Evolutionary conservation across 73 alveolate species (phyloP), one percentile per base, ranked within the genome.

Genomic region (Paramecium sonneborni): DNA sequence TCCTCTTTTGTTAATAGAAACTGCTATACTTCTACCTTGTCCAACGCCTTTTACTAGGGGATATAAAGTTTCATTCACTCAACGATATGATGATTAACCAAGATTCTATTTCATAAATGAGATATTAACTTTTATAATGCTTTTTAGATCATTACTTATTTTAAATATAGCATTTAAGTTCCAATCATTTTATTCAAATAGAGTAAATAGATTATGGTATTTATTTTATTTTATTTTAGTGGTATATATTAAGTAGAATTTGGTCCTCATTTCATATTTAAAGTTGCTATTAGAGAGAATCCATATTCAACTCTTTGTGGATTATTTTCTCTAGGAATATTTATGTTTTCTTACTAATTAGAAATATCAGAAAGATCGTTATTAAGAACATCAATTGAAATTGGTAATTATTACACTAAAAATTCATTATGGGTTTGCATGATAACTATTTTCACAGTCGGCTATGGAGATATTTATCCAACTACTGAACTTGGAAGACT

Each of bases 381-480:
- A 12, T 23, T 23, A 68, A 68, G 85, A 24, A 28, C 55, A 68
- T 41, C 10, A 18, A 24, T 10, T 7, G 12, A 12, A 6, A 8
- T 10, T 68, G 14, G 18, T 18, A 23, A 46, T 20, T 20, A 28
- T 23, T 18, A n/a, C 7, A 68, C 23, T 8, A 10, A 6, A 7
- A 76, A 76, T 35, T 38, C 72, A 14, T 6, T 76, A 11, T 76
- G 89, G 89, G 35, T 34, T 6, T 9, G n/a, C n/a, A 18, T 76
- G 38, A 76, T 76, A 30, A 76, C 89, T 8, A 30, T 76, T 21
- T 15, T 35, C 37, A 76, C 89, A 8, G 46, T 76, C 9, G 89
- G 89, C 12, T 76, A 76, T 76, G 89, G 89, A 7, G 89, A 76
- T 41, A 8, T 76, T 11, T 76, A 32, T 32, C 89, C 89, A 38